A percentile compares a stretch with the other conserved stretches of the same genome.
These are phyloP conservation scores for Limnanthes douglasii DNA, from an alignment of 345 rosid genomes.

Conservation along the genomic window DNA sequence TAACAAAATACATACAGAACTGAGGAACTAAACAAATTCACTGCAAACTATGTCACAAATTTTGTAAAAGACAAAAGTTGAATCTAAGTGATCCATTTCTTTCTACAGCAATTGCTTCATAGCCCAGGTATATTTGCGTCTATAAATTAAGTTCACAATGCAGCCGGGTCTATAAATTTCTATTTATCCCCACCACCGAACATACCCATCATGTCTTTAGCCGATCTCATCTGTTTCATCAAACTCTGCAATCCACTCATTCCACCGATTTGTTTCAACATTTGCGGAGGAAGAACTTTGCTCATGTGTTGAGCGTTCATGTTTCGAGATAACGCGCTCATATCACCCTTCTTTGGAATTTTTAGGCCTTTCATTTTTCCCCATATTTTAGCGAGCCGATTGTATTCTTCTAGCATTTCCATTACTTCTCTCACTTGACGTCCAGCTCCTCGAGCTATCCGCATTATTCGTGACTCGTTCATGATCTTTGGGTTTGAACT, in stretches of 20 bases:
- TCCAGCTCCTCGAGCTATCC: constrained; percentile 80
- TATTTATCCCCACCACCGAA: constrained; percentile 46
- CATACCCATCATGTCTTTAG: constrained; percentile 93
- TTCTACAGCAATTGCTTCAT: no score
- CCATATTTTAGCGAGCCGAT: constrained; percentile 72
- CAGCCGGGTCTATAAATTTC: no score
- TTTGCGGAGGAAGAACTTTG: constrained; percentile 65
- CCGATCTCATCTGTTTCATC: constrained; percentile 81
- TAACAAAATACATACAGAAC: no score
- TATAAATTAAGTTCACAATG: no score
- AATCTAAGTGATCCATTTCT: no score
- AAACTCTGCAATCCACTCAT: constrained; percentile 77
- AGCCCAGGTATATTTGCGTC: no score
- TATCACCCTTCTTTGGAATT: constrained; percentile 73
- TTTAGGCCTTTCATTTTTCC: constrained; percentile 82
- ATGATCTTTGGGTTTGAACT: constrained; percentile 68
- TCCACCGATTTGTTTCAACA: constrained; percentile 85
- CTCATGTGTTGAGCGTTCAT: constrained; percentile 90
- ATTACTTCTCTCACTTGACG: constrained; percentile 57
- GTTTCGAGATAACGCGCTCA: constrained; percentile 70
- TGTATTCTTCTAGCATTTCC: constrained; percentile 88
- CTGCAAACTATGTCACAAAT: no score
- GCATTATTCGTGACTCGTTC: constrained; percentile 60
- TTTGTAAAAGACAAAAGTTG: no score
- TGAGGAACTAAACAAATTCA: no score